Base-by-base conservation (phyloP, 768 basidiomycete genomes). In the Cantharellus anzutake region DNA sequence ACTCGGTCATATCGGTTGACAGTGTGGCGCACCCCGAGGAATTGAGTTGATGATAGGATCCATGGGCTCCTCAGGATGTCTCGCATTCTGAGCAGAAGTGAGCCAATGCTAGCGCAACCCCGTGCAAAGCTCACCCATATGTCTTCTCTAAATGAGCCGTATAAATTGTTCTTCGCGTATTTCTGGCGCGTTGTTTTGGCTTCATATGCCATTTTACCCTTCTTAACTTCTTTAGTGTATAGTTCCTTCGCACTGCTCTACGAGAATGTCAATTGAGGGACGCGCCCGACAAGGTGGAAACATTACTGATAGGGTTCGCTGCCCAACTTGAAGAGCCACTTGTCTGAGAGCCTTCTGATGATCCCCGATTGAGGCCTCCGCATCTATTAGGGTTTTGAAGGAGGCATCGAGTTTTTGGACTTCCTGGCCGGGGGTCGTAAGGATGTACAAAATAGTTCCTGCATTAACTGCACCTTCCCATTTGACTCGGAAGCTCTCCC, bases 41-140 rank as follows among this genome's bases (percentile, higher is more conserved):
- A 92, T 78, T 60, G 87, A 75, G 35, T 83, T 80, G 2, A 78
- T 81, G 14, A 90, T 73, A 38, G 87, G 87, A 39, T 87, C 88
- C 75, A 92, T 86, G 2, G 79, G 75, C 5, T 70, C 71, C 1
- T 78, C 80, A 4, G 81, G 78, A 68, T 88, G 72, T 63, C 78
- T 74, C 0, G 78, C 78, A 67, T 88, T 82, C 87, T 89, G 60
- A 56, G 29, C 5, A 3, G 52, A 4, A 5, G 5, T 34, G 52
- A 59, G 39, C 50, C 37, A 35, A 44, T 5, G 35, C 11, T 11
- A 14, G 5, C 39, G 37, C 14, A 11, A 2, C 14, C 37, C 56
- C 16, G 16, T 2, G 40, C 16, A 7, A 41, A 41, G 56, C 81
- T 20, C 64, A 86, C 87, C 74, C 78, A 86, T 42, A 91, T 76